Evolutionary conservation across 129 eudicot species (phyloP).

Genomic region (Daucus carota): DNA sequence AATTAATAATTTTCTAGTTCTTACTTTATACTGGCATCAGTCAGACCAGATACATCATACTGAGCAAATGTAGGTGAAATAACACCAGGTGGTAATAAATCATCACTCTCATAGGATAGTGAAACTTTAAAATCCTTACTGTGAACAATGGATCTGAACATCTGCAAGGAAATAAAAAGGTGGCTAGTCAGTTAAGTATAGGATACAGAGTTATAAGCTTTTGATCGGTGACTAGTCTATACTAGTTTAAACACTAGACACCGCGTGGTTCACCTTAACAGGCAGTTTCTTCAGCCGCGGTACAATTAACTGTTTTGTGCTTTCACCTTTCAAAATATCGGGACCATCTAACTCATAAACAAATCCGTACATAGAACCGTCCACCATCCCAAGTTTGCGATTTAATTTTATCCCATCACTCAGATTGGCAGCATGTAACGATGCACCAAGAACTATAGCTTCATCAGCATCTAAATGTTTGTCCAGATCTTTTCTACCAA

Average conservation of each 20-base stretch:
- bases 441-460: conserved; percentile 94
- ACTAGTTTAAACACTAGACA: background rate
- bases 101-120: conserved; percentile 70
- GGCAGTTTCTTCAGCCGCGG: conserved; percentile 86
- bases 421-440: conserved; percentile 92
- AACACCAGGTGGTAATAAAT: conserved; percentile 72
- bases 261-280: conserved; percentile 55
- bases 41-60: conserved; percentile 74
- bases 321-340: conserved; percentile 81
- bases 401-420: conserved; percentile 98
- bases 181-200: conserved; percentile 3
- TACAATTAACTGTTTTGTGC: conserved; percentile 68
- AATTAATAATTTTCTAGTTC: conserved; percentile 15
- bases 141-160: conserved; percentile 78
- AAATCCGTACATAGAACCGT: conserved; percentile 86
- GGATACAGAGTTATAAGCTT: background rate
- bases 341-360: conserved; percentile 71
- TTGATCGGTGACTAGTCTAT: background rate
- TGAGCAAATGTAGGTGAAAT: conserved; percentile 64
- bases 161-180: conserved; percentile 34
- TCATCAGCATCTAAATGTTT: conserved; percentile 95
- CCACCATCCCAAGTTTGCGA: conserved; percentile 95
- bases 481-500: conserved; percentile 88
- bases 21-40: conserved; percentile 88
- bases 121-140: conserved; percentile 88